Evolutionary conservation across 2,329 filamentous ascomycete genomes (phyloP), one percentile per base, ranked within the genome.

Genomic region (Ophiostoma himal-ulmi): DNA sequence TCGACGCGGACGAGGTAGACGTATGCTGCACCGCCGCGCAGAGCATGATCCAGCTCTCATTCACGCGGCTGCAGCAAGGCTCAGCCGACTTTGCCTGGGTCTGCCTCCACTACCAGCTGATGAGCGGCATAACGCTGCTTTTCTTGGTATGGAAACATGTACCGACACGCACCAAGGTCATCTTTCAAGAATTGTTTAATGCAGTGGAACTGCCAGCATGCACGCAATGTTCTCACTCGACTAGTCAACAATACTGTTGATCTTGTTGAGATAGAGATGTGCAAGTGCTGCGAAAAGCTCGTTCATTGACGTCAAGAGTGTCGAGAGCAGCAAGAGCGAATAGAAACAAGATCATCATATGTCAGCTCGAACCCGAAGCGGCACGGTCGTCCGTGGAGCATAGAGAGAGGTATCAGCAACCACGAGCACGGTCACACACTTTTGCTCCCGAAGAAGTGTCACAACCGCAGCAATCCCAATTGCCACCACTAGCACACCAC

Each of bases 91-190:
- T 75, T 39, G 73, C 73, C 1, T 75, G 74, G 75, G 71, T 75
- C 8, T 74, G 75, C 34, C 70, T 75, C 1, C 75, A 75, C 69
- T 73, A 74, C 69, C 75, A 75, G 41, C 69, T 75, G 8, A 74
- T 75, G 73, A 73, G 74, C 68, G 75, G 75, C 20, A 74, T 75
- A 52, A 75, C 74, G 1, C 62, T 75, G 39, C 68, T 75, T 0
- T 75, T 75, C 39, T 48, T 75, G 30, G 73, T 75, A 0, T 73
- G 72, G 68, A 73, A 68, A 39, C 69, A 68, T 36, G 37, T 48
- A 11, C 68, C 70, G 2, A 69, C 68, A 26, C 68, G 70, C 8
- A 37, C 60, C 30, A 60, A 65, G 10, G 72, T 69, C n/a, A 68
- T 68, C 71, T 1, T 75, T 75, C 68, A 75, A 75, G 48, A 75